phyloP scores from a whole-genome alignment of 345 rosid species.

The Pugionium cornutum region DNA sequence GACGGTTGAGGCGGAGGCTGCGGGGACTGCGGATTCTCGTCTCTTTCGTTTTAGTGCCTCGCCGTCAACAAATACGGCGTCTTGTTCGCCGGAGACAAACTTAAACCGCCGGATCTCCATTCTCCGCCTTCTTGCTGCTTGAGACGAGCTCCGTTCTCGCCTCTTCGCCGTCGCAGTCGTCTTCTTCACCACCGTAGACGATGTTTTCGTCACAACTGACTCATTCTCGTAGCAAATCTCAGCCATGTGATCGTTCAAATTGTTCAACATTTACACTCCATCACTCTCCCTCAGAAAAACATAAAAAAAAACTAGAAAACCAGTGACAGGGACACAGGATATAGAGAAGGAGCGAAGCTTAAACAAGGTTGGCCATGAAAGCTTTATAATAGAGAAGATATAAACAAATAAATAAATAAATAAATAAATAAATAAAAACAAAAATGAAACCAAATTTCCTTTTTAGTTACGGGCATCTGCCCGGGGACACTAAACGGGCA shows the following conservation, averaged over 20 bases:
- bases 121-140: slow-evolving; percentile 65
- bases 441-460: neutral
- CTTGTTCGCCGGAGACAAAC: slow-evolving; percentile 45
- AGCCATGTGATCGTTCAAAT: slow-evolving; percentile 47
- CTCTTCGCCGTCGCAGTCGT: slow-evolving; percentile 35
- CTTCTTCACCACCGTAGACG: slow-evolving; percentile 44
- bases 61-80: slow-evolving; percentile 12
- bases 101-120: slow-evolving; percentile 70
- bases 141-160: slow-evolving; percentile 45
- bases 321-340: neutral
- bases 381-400: slow-evolving; percentile 33
- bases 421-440: too few relatives aligned
- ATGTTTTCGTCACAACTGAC: slow-evolving; percentile 24
- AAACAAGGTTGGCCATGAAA: slow-evolving; percentile 31
- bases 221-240: slow-evolving; percentile 58
- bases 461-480: slow-evolving; percentile 35
- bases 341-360: slow-evolving; percentile 32
- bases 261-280: slow-evolving; percentile 29
- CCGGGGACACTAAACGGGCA: slow-evolving; percentile 34
- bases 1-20: slow-evolving; percentile 21
- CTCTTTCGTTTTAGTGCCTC: slow-evolving; percentile 48
- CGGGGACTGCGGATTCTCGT: slow-evolving; percentile 19
- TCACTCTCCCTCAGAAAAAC: slow-evolving; percentile 24
- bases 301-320: neutral
- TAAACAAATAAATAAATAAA: neutral